Evolutionary conservation across 1,139 yeast species (phyloP).

Genomic region (Kurtzmaniella quercitrusa): DNA sequence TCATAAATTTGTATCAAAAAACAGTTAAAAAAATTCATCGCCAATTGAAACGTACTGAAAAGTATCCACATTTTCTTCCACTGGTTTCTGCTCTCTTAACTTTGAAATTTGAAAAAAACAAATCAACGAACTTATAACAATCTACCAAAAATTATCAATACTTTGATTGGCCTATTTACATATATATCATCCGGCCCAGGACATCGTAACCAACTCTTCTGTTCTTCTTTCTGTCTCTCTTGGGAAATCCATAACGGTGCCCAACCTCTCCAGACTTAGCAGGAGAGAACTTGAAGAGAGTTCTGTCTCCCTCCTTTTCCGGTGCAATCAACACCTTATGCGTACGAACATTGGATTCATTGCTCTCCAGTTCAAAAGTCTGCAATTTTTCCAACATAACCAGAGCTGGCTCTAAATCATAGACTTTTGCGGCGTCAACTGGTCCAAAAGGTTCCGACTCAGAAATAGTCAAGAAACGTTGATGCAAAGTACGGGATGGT

Average conservation of each 20-base stretch:
- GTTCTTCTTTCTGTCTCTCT: constrained; percentile 79
- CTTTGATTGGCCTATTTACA: constrained; percentile 13
- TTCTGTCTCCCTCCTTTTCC: constrained; percentile 53
- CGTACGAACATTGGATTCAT: constrained; percentile 18
- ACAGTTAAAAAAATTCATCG: no score
- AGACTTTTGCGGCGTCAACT: constrained; percentile 85
- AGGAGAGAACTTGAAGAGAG: constrained; percentile 67
- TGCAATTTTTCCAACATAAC: constrained; percentile 66
- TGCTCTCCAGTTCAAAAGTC: constrained; percentile 45
- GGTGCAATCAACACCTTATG: constrained; percentile 46
- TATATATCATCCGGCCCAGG: constrained; percentile 57
- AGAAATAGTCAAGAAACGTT: constrained; percentile 83
- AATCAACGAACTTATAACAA: no score
- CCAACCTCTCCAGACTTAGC: constrained; percentile 85
- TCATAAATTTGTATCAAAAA: no score
- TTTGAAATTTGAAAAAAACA: no score
- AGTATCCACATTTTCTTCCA: no score
- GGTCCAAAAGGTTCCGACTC: constrained; percentile 98
- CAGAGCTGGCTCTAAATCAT: constrained; percentile 81
- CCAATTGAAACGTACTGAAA: no score
- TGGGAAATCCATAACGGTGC: constrained; percentile 84
- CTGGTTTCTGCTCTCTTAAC: no score
- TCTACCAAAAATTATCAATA: neutral
- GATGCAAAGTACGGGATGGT: constrained; percentile 77
- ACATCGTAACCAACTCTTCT: constrained; percentile 75